These are phyloP conservation scores for Singerocomus inundabilis DNA, from an alignment of 1,284 basidiomycete genomes.

Conservation along the genomic window DNA sequence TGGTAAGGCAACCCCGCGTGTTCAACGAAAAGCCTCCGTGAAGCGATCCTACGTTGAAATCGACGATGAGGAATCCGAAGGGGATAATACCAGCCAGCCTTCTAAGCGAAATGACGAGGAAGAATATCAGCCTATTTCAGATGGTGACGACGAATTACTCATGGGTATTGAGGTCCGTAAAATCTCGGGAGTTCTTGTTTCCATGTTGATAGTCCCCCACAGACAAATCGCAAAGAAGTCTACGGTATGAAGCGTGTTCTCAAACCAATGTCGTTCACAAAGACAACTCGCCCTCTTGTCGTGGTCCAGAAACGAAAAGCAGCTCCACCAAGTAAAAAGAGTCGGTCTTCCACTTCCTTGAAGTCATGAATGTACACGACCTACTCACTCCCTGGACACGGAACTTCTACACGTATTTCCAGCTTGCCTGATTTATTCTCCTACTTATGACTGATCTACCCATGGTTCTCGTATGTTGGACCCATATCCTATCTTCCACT, in stretches of 20 bases:
- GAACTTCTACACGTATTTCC: background rate
- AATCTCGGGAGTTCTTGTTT: background rate
- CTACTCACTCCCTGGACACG: background rate
- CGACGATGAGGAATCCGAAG: conserved; percentile 28
- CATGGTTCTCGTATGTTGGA: conserved; percentile 9
- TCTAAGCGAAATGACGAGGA: conserved; percentile 22
- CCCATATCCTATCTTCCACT: conserved; percentile 2
- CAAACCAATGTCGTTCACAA: conserved; percentile 8
- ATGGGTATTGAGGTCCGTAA: conserved; percentile 48
- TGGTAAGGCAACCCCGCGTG: conserved; percentile 9
- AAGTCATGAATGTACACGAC: conserved; percentile 8
- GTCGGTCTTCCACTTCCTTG: conserved; percentile 7
- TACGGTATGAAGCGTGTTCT: conserved; percentile 30
- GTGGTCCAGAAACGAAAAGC: conserved; percentile 26
- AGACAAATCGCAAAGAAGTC: conserved; percentile 39
- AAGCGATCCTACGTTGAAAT: conserved; percentile 36
- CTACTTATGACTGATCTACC: conserved; percentile 11
- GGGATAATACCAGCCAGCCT: conserved; percentile 19
- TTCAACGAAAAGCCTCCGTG: conserved; percentile 19
- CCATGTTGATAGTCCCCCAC: conserved; percentile 8
- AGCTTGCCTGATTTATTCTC: conserved; percentile 13
- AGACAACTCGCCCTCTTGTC: conserved; percentile 6
- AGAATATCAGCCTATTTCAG: conserved; percentile 29
- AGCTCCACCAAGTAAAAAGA: conserved; percentile 13
- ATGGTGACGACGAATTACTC: conserved; percentile 57